phyloP scores from a whole-genome alignment of 169 alveolate species.

The Hammondia hammondi region DNA sequence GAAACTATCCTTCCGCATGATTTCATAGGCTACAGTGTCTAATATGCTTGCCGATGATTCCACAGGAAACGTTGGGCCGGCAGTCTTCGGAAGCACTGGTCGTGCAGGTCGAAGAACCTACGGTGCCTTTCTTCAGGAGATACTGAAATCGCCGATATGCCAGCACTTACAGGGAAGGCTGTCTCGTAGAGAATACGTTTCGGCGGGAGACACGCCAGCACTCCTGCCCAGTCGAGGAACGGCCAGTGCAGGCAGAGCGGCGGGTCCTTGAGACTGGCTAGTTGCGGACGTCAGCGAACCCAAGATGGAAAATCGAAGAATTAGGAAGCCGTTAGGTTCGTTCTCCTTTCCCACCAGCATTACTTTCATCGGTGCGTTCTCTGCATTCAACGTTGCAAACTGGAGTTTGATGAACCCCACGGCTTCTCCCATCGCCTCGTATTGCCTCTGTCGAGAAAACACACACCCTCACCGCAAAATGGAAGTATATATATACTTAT shows the following conservation, averaged over 20 bases:
- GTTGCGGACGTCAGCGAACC: not conserved
- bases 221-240: not conserved
- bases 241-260: not conserved
- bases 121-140: no score
- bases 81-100: no score
- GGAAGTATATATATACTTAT: no score
- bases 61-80: no score
- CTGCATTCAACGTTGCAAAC: constrained; percentile 7
- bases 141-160: no score
- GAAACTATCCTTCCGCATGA: no score
- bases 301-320: constrained; percentile 15
- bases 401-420: constrained; percentile 6
- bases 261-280: not conserved
- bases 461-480: no score
- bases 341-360: not conserved
- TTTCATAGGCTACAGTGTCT: no score
- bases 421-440: not conserved
- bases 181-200: not conserved
- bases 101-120: no score
- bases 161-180: not conserved
- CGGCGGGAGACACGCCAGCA: not conserved
- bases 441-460: not conserved
- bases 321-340: constrained; percentile 29
- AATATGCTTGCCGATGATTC: no score
- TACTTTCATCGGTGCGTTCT: constrained; percentile 11